These are phyloP conservation scores for Penicillium lagena DNA, from an alignment of 495 filamentous ascomycete genomes.

Conservation along the genomic window DNA sequence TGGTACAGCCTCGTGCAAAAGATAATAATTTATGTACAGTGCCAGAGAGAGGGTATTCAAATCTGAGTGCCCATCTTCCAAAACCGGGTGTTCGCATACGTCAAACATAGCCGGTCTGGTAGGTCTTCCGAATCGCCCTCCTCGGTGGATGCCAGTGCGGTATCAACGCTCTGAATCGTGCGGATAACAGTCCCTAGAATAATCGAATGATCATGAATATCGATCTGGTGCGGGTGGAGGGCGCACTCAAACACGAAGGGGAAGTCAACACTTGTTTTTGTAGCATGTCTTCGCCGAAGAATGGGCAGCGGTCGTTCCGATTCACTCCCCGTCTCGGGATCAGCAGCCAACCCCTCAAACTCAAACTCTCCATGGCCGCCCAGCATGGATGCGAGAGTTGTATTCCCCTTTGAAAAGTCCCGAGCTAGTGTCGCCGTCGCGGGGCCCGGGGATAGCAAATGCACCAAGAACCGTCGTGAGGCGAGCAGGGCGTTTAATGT, in stretches of 20 bases:
- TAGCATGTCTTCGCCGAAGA: slow-evolving; percentile 13
- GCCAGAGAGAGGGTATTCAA: neutral
- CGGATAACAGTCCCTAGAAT: slow-evolving; percentile 31
- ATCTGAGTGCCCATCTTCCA: slow-evolving; percentile 38
- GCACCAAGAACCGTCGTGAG: slow-evolving; percentile 38
- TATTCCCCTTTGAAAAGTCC: slow-evolving; percentile 38
- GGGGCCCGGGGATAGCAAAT: slow-evolving; percentile 27
- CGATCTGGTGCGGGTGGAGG: slow-evolving; percentile 28
- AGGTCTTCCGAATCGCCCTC: slow-evolving; percentile 5
- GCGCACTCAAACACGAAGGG: slow-evolving; percentile 37
- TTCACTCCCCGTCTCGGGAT: neutral
- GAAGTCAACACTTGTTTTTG: slow-evolving; percentile 13
- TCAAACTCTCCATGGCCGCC: slow-evolving; percentile 32
- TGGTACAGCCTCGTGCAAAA: too few relatives aligned
- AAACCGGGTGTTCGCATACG: slow-evolving; percentile 40
- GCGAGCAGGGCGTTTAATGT: slow-evolving; percentile 57
- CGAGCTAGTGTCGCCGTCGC: slow-evolving; percentile 30
- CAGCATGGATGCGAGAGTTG: slow-evolving; percentile 21
- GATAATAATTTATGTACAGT: slow-evolving; percentile 4
- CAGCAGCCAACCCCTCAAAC: slow-evolving; percentile 16
- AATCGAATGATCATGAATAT: slow-evolving; percentile 40
- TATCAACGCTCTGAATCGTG: slow-evolving; percentile 6
- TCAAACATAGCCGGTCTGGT: slow-evolving; percentile 25
- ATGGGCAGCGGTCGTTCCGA: slow-evolving; percentile 21
- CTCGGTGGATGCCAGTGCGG: neutral